Evolutionary conservation across 2,329 filamentous ascomycete genomes (phyloP).

Genomic region (Alternaria viburni): DNA sequence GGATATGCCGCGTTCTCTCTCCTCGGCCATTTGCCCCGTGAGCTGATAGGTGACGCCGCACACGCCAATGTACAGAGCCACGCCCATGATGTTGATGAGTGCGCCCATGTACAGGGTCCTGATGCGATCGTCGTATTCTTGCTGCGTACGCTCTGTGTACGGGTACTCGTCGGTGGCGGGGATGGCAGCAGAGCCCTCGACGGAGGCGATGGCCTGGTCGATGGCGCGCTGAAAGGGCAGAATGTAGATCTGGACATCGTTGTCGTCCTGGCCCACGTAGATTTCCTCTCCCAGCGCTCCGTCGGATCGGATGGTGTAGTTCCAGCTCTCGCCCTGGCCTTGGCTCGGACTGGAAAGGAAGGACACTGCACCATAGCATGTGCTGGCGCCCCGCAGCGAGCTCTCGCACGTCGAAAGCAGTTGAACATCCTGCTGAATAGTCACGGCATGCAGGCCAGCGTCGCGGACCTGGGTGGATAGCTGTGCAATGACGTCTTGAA

Average conservation of each 20-base stretch:
- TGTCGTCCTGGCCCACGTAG: conserved; percentile 67
- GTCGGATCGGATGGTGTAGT: conserved; percentile 83
- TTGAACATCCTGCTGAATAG: conserved; percentile 62
- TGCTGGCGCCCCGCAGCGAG: conserved; percentile 66
- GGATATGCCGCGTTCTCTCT: conserved; percentile 86
- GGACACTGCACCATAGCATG: conserved; percentile 75
- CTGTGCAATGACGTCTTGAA: conserved; percentile 71
- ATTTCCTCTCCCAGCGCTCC: conserved; percentile 71
- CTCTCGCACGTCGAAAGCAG: conserved; percentile 68
- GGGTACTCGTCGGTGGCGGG: conserved; percentile 67
- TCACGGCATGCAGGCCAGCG: conserved; percentile 63
- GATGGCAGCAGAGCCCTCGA: conserved; percentile 55
- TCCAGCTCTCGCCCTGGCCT: conserved; percentile 73
- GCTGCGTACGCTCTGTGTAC: conserved; percentile 73
- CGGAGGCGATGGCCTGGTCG: conserved; percentile 71
- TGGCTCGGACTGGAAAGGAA: conserved; percentile 79
- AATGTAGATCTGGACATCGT: conserved; percentile 78
- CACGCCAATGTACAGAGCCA: conserved; percentile 79
- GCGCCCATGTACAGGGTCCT: conserved; percentile 73
- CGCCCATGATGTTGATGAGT: conserved; percentile 76
- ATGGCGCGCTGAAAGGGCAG: conserved; percentile 81
- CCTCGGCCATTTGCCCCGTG: conserved; percentile 82
- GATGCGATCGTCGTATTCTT: conserved; percentile 71
- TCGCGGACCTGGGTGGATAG: conserved; percentile 65
- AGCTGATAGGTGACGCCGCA: conserved; percentile 87